Conservation (phyloP, 805 yeast genomes). For the Deakozyma indianensis region DNA sequence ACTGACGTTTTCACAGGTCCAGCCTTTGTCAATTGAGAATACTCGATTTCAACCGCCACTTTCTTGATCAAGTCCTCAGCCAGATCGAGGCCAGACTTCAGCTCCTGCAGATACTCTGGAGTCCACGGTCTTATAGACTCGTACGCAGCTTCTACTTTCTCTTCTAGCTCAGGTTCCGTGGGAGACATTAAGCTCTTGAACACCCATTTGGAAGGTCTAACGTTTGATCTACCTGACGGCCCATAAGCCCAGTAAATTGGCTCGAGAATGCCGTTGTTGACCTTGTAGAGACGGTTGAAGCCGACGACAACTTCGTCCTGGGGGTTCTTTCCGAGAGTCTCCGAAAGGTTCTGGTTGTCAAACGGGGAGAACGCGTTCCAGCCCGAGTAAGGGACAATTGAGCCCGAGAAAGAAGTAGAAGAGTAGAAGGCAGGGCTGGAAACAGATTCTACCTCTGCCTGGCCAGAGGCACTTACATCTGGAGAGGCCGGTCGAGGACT, state of each 20-base stretch:
- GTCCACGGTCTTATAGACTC: slow-evolving; percentile 15
- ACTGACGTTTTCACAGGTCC: slow-evolving; percentile 7
- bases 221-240: slow-evolving; percentile 18
- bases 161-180: slow-evolving; percentile 19
- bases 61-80: slow-evolving; percentile 15
- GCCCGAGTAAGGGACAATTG: neutral
- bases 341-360: neutral
- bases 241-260: slow-evolving; percentile 27
- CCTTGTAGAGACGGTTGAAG: neutral
- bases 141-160: slow-evolving; percentile 11
- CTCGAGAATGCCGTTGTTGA: slow-evolving; percentile 7
- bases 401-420: neutral
- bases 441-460: neutral
- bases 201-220: slow-evolving; percentile 24
- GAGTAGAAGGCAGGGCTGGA: neutral
- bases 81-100: slow-evolving; percentile 13
- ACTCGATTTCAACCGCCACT: slow-evolving; percentile 11
- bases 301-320: neutral
- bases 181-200: slow-evolving; percentile 22
- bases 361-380: neutral
- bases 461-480: neutral
- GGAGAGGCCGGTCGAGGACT: neutral
- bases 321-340: neutral
- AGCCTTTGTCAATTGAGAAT: slow-evolving; percentile 7
- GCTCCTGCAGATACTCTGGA: slow-evolving; percentile 13